Base-by-base conservation (phyloP, 208 protist genomes). In the Naegleria lovaniensis region DNA sequence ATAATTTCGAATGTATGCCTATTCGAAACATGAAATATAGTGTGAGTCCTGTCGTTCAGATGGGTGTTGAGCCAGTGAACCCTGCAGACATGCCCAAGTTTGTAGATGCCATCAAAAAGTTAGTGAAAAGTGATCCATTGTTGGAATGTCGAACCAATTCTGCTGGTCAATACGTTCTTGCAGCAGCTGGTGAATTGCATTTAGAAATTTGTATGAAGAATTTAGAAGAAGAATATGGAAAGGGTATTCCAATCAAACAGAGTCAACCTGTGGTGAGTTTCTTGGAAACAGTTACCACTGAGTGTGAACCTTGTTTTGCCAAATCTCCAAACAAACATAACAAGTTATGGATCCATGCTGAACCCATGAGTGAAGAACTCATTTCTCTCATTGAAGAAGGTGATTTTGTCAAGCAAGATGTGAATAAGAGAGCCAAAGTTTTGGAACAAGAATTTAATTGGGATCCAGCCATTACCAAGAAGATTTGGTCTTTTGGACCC, bases 11-110 rank as follows among this genome's bases (percentile, higher is more conserved):
- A 19, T 19, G 29, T 67, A 16, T 90, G 11, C 90, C 90, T n/a
- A 51, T 91, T 9, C 90, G 90, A 38, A 96, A 98, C 51, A 99
- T 99, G 99, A 99, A 99, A 96, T 99, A 99, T 97, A 99, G 96
- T 83, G 98, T 99, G 91, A 99, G 98, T 22, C 98, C 98, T 86
- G 98, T 99, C 93, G 99, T 99, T 89, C 97, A 98, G 95, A 96
- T 99, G 51, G 98, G 98, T 85, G 98, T 99, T 75, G 96, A 99
- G 94, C 94, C 97, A 89, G 99, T 98, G 96, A 99, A 99, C 94
- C 95, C 98, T 83, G 90, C 95, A 41, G 98, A 99, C 92, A 94
- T 99, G 75, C 97, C 97, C 90, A 99, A 99, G 95, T 93, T 99
- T 25, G 97, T 98, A 52, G 98, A 99, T 93, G 98, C 98, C 94